Conservation (phyloP, 176 grass and related monocot genomes). For the Cocos nucifera region DNA sequence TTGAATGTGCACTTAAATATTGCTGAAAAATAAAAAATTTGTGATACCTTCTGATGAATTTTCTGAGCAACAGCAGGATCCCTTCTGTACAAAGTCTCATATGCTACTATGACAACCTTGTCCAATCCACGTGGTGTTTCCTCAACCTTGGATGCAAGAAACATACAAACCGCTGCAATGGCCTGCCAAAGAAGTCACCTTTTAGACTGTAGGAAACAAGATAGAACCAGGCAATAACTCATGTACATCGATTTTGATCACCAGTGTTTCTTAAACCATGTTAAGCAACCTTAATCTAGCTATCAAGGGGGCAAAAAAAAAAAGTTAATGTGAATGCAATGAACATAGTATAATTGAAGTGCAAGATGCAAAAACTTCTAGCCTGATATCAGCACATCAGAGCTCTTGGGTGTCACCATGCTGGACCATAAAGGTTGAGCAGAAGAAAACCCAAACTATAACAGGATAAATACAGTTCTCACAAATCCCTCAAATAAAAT, state of each 20-base stretch:
- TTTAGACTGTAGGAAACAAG: too few species aligned
- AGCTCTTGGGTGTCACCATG: neutral
- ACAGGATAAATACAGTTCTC: neutral
- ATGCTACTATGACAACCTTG: constrained; percentile 23
- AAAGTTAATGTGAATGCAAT: too few species aligned
- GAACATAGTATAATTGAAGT: too few species aligned
- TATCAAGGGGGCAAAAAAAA: too few species aligned
- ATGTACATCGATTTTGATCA: too few species aligned
- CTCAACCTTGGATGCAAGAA: constrained; percentile 65
- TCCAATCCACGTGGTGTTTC: constrained; percentile 49
- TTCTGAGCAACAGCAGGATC: constrained; percentile 43
- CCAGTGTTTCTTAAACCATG: too few species aligned
- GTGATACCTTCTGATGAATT: constrained; percentile 38
- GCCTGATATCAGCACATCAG: neutral
- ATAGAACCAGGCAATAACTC: too few species aligned
- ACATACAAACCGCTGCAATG: constrained; percentile 53
- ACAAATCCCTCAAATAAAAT: neutral
- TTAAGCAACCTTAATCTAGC: too few species aligned
- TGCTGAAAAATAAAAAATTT: neutral
- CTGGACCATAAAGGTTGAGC: neutral
- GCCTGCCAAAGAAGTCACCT: constrained; percentile 34
- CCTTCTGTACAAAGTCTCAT: constrained; percentile 47
- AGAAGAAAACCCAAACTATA: neutral
- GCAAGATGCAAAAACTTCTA: too few species aligned
- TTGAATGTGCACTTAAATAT: too few species aligned